A percentile compares a stretch with the other conserved stretches of the same genome.
These are phyloP conservation scores for Neonectria ditissima DNA, from an alignment of 2,329 filamentous ascomycete genomes.

Conservation along the genomic window DNA sequence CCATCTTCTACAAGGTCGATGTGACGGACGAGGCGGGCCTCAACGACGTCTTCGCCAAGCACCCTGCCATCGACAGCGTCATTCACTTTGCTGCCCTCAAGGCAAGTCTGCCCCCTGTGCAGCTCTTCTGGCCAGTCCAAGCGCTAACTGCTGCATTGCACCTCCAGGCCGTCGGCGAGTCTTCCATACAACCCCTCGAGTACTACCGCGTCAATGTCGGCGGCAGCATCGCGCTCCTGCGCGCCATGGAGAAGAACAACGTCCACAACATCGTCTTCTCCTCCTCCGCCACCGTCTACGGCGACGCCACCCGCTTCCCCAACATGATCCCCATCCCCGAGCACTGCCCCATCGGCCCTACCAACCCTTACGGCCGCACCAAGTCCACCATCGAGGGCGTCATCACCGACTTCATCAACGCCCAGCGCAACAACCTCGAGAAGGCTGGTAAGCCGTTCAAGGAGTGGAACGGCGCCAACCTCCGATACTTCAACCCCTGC, in stretches of 20 bases:
- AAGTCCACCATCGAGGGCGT: slow-evolving; percentile 93
- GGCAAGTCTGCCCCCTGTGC: slow-evolving; percentile 61
- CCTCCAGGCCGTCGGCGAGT: slow-evolving; percentile 92
- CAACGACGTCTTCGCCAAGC: slow-evolving; percentile 86
- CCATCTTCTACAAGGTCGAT: slow-evolving; percentile 86
- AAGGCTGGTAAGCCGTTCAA: slow-evolving; percentile 83
- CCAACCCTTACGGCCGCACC: slow-evolving; percentile 97
- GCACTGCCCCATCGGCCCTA: slow-evolving; percentile 93
- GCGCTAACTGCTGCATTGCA: slow-evolving; percentile 24
- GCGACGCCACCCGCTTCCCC: slow-evolving; percentile 93
- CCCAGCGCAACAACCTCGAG: slow-evolving; percentile 83
- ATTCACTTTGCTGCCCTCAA: slow-evolving; percentile 99
- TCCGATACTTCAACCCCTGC: slow-evolving; percentile 98
- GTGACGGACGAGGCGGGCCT: slow-evolving; percentile 87
- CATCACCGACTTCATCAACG: slow-evolving; percentile 90
- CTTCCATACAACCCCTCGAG: slow-evolving; percentile 90
- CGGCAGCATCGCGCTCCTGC: slow-evolving; percentile 88
- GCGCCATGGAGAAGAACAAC: slow-evolving; percentile 88
- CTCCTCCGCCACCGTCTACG: slow-evolving; percentile 97
- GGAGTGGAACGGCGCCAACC: slow-evolving; percentile 91
- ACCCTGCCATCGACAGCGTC: slow-evolving; percentile 96
- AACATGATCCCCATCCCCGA: slow-evolving; percentile 99
- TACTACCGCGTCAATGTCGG: slow-evolving; percentile 98
- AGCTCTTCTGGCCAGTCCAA: neutral
- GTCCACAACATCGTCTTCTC: slow-evolving; percentile 99